Evolutionary conservation across 768 basidiomycete species (phyloP).

Genomic region (Obba rivulosa): DNA sequence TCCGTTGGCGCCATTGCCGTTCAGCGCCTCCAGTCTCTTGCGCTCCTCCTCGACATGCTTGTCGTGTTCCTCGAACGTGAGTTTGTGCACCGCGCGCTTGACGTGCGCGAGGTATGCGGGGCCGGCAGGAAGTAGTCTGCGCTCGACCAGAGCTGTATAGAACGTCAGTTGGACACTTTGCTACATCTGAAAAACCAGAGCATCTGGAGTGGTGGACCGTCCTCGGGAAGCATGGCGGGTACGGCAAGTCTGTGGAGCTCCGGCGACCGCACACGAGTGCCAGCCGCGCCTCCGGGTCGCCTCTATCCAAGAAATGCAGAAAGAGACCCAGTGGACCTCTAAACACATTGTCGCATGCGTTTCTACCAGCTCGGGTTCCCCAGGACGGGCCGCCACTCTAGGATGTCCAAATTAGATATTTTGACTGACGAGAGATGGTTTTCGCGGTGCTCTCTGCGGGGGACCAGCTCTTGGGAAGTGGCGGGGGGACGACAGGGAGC

Average conservation of each 20-base stretch:
- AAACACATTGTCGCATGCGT: not conserved
- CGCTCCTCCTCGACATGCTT: constrained; percentile 51
- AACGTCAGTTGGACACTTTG: constrained; percentile 1
- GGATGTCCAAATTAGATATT: constrained; percentile 2
- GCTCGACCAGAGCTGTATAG: constrained; percentile 33
- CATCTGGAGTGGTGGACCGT: not conserved
- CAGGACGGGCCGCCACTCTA: not conserved
- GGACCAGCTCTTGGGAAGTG: constrained; percentile 41
- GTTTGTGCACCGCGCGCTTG: constrained; percentile 63
- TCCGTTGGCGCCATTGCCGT: constrained; percentile 38
- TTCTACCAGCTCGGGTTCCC: no score
- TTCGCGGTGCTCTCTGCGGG: constrained; percentile 32
- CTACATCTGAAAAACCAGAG: constrained; percentile 9
- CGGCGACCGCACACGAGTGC: no score
- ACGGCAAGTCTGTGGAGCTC: no score
- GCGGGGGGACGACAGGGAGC: constrained; percentile 35
- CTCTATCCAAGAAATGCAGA: no score
- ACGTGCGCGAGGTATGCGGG: constrained; percentile 83
- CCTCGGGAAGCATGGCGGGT: not conserved
- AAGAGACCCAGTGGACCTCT: no score
- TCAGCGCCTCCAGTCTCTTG: constrained; percentile 45
- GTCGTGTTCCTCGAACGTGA: constrained; percentile 84
- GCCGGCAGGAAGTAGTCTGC: constrained; percentile 76
- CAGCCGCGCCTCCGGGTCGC: no score
- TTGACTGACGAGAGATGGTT: constrained; percentile 26